Conservation (phyloP, 768 basidiomycete genomes). For the Albatrellus ellisii region DNA sequence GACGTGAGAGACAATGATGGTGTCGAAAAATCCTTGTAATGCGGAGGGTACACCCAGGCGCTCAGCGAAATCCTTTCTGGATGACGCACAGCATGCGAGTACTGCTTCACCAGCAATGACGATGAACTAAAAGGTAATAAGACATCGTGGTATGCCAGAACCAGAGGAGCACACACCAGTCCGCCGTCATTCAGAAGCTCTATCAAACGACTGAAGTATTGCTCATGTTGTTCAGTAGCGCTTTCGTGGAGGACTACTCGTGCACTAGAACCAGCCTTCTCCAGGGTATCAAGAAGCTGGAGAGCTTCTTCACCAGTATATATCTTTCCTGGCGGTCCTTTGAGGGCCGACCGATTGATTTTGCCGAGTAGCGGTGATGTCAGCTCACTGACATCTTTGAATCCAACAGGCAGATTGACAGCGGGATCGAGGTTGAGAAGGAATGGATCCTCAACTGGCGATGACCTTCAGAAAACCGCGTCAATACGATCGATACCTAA, state of each 20-base stretch:
- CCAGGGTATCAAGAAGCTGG: constrained; percentile 10
- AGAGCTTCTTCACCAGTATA: constrained; percentile 11
- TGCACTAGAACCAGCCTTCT: constrained; percentile 13
- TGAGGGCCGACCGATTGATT: constrained; percentile 4
- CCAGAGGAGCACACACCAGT: not conserved
- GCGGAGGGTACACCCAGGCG: constrained; percentile 6
- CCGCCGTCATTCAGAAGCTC: constrained; percentile 9
- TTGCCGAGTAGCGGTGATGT: constrained; percentile 2
- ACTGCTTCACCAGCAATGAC: constrained; percentile 9
- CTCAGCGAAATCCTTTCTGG: constrained; percentile 8
- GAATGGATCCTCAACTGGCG: not conserved
- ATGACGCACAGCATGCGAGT: constrained; percentile 11
- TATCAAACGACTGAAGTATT: constrained; percentile 6
- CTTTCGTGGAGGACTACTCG: constrained; percentile 8
- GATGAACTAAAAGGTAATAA: constrained; percentile 5
- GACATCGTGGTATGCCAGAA: not conserved
- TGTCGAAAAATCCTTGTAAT: constrained; percentile 6
- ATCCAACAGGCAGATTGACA: constrained; percentile 8
- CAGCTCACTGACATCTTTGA: constrained; percentile 9
- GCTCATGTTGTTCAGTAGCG: constrained; percentile 4
- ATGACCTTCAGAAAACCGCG: not conserved
- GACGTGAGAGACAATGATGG: constrained; percentile 14
- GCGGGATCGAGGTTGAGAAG: not conserved
- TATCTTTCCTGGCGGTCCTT: constrained; percentile 14
- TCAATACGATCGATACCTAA: not conserved